Evolutionary conservation across 345 rosid species (phyloP).

Genomic region (Eucalyptus caleyi): DNA sequence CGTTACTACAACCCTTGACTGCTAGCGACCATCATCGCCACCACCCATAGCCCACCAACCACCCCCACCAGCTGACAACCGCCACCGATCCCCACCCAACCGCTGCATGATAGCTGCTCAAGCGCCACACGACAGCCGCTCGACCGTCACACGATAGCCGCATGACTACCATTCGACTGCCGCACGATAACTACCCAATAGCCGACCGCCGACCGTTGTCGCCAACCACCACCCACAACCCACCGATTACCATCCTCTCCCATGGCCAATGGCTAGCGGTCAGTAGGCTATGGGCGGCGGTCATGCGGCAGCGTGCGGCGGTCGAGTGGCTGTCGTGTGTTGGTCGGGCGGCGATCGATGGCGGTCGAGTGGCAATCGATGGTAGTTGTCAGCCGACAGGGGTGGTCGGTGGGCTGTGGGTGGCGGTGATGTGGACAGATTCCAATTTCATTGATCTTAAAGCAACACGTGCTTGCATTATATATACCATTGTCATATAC

Average conservation of each 20-base stretch:
- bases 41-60: too few relatives aligned
- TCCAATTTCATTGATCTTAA: too few relatives aligned
- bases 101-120: rapidly evolving
- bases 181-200: rapidly evolving
- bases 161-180: rapidly evolving
- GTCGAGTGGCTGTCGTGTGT: rapidly evolving
- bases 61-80: rapidly evolving
- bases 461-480: too few relatives aligned
- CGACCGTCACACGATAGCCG: too few relatives aligned
- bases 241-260: rapidly evolving
- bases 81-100: rapidly evolving
- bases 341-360: rapidly evolving
- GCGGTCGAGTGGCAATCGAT: rapidly evolving
- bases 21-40: rapidly evolving
- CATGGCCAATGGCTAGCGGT: rapidly evolving
- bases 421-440: too few relatives aligned
- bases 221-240: rapidly evolving
- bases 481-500: too few relatives aligned
- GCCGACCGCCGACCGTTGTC: rapidly evolving
- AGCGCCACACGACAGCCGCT: rapidly evolving
- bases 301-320: rapidly evolving
- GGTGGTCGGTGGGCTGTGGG: too few relatives aligned
- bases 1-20: too few relatives aligned
- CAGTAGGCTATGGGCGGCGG: too few relatives aligned
- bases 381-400: rapidly evolving